Evolutionary conservation across 345 rosid genomes (phyloP).

Genomic region (Trapa incisa): DNA sequence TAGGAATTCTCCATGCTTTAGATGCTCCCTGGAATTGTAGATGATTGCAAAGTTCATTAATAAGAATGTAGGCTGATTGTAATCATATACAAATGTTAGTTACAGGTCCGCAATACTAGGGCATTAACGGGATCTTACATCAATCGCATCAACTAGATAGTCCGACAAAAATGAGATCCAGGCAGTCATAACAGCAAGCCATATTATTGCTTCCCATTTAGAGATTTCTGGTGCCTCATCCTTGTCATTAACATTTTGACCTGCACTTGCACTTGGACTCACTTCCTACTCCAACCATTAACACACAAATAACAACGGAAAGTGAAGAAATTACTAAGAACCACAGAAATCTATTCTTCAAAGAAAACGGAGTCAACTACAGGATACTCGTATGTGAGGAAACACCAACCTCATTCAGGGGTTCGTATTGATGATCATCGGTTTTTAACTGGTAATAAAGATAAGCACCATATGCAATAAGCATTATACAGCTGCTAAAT

Average conservation of each 20-base stretch:
- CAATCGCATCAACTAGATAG: constrained; percentile 78
- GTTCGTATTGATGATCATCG: constrained; percentile 35
- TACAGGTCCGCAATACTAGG: not conserved
- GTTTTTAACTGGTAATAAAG: constrained; percentile 70
- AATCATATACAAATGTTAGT: not conserved
- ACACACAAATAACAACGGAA: not conserved
- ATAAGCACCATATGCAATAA: constrained; percentile 71
- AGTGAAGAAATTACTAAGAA: not conserved
- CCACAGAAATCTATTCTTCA: too few species aligned
- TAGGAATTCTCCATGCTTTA: constrained; percentile 54
- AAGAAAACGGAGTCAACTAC: too few species aligned
- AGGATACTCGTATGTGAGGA: too few species aligned
- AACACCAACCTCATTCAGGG: constrained; percentile 44
- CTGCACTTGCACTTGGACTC: constrained; percentile 22
- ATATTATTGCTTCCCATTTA: constrained; percentile 69
- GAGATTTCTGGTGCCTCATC: constrained; percentile 69
- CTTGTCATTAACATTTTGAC: constrained; percentile 26
- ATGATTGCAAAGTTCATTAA: not conserved
- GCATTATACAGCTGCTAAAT: constrained; percentile 92
- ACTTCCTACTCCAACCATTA: constrained; percentile 31
- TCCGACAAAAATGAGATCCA: constrained; percentile 87
- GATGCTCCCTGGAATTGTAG: constrained; percentile 59
- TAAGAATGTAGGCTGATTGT: not conserved
- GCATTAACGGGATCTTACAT: constrained; percentile 27
- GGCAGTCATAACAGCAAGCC: constrained; percentile 78